Evolutionary conservation across 768 basidiomycete genomes (phyloP).

Genomic region (Termitomyces titanicus): DNA sequence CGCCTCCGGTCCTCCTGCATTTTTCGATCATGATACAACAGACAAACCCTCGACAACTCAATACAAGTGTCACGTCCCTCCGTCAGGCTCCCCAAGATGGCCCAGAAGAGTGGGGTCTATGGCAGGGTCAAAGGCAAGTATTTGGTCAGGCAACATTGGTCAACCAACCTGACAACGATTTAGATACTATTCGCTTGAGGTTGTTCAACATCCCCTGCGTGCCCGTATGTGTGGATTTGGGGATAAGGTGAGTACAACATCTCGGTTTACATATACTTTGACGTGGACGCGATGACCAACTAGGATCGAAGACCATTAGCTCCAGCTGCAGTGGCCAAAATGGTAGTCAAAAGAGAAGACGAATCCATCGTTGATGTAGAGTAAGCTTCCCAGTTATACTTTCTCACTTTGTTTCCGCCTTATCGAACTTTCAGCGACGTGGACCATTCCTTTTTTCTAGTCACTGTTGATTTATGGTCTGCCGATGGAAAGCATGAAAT

Average conservation of each 20-base stretch:
- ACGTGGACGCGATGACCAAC: slow-evolving; percentile 13
- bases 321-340: slow-evolving; percentile 85
- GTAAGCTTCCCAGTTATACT: slow-evolving; percentile 43
- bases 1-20: slow-evolving; percentile 8
- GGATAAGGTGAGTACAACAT: slow-evolving; percentile 65
- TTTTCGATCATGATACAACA: slow-evolving; percentile 60
- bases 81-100: slow-evolving; percentile 33
- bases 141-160: slow-evolving; percentile 3
- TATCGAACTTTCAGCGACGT: slow-evolving; percentile 53
- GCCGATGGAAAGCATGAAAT: slow-evolving; percentile 77
- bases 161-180: slow-evolving; percentile 5
- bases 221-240: slow-evolving; percentile 97
- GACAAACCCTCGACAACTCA: slow-evolving; percentile 43
- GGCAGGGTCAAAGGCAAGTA: slow-evolving; percentile 60
- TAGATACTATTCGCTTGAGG: slow-evolving; percentile 80
- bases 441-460: slow-evolving; percentile 84
- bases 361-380: slow-evolving; percentile 68
- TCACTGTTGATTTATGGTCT: slow-evolving; percentile 93
- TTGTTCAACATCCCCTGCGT: slow-evolving; percentile 84
- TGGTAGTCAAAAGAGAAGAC: slow-evolving; percentile 70
- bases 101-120: slow-evolving; percentile 68
- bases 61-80: slow-evolving; percentile 23
- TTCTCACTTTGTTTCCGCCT: neutral
- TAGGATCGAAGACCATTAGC: slow-evolving; percentile 92
- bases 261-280: slow-evolving; percentile 14